Base-by-base conservation (phyloP, 345 rosid species). In the Citrus reticulata region DNA sequence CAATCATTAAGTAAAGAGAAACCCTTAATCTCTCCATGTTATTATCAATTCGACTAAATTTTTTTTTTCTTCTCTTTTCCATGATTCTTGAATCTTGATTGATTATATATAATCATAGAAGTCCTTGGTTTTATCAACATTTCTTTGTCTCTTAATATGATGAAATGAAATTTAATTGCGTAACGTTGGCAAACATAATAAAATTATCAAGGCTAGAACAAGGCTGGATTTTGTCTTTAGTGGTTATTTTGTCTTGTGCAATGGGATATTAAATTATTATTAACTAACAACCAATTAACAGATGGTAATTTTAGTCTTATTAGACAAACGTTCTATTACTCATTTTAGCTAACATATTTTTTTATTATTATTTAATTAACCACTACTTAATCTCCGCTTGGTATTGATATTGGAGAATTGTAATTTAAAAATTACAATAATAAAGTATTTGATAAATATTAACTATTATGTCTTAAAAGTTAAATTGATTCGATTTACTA, bases 61-160 rank as follows among this genome's bases (percentile, higher is more conserved):
- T 14, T 66, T 70, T 32, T 34, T 27, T 20, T 24, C 20, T 49
- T 17, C 51, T 46, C 51, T 46, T 13, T 46, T 46, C 1, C 17
- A 13, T 65, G 37, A 34, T 4, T 25, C 30, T 22, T 57, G 49
- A 34, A 3, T 25, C 13, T 22, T 57, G 49, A 3, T 61, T 39
- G 37, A 0, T 34, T 73, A 16, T 37, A 27, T 58, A 4, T 20
- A 37, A 27, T 34, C 40, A 6, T 39, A 6, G 27, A 17, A n/a
- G 54, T 68, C 76, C 73, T 65, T 60, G 80, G 62, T 67, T 76
- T 61, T 30, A 61, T 79, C 83, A 60, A 34, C 74, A 35, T 61
- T 25, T 46, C 32, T 60, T 77, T 59, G 73, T 77, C n/a, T 61
- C 32, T 25, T 35, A 39, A 20, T 77, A 72, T 51, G 37, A 14